Evolutionary conservation across 106 monocot species (phyloP), one percentile per base, ranked within the genome.

Genomic region (Dendrobium officinale): DNA sequence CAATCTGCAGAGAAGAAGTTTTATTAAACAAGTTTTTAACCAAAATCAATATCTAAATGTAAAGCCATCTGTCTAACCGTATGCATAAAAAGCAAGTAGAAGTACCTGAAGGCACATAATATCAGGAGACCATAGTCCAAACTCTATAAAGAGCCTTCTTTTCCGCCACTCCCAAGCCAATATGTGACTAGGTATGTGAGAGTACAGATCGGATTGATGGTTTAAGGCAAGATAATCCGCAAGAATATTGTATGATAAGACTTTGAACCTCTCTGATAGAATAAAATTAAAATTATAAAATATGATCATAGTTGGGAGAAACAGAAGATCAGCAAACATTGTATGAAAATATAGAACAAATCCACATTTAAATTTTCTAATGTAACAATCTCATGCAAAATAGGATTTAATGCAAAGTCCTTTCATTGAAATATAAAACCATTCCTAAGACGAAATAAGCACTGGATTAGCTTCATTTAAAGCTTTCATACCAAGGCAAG

Each of bases 31-130:
- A n/a, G 74, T 13, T 40, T 37, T 72, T 33, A 33, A 66, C 4
- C 29, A 72, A 44, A 42, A 43, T 74, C 15, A 74, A 5, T 68
- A 73, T 4, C 17, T 42, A 42, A 16, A 17, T 17, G 19, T 16
- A 42, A 18, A 17, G 20, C 74, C 73, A 73, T 42, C 8, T 70
- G 70, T 29, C 42, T 24, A 42, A 73, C 20, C 22, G n/a, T 74
- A 74, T 72, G 16, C 22, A 76, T 76, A 13, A 48, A 76, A 76
- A 76, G 58, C 13, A 37, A 11, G n/a, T 55, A 75, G 15, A 80
- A 44, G 19, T 75, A 99, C 98, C 98, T 99, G 98, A 88, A 99
- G 95, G 48, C 98, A 99, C 83, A 99, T 82, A 59, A 99, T 88
- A 49, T 99, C 98, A 77, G 98, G 90, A 73, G 92, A 78, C 98